Base-by-base conservation (phyloP, 2,329 filamentous ascomycete genomes). In the Plenodomus biglobosus region DNA sequence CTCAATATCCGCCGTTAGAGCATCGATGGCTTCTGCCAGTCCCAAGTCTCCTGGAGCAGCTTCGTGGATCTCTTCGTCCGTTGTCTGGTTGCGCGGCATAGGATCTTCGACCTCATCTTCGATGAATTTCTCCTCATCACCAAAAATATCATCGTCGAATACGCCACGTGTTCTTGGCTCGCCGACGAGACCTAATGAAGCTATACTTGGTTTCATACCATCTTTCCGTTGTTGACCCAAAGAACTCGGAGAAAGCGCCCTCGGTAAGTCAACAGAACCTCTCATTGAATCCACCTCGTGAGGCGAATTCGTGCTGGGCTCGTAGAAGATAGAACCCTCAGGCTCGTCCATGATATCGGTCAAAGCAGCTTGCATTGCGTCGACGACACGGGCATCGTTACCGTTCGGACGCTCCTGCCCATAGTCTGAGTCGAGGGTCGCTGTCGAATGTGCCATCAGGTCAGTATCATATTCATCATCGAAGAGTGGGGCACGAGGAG, bases 31-130 rank as follows among this genome's bases (percentile, higher is more conserved):
- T 74, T 99, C 95, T 0, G 91, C 90, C 27, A 99, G 75, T 0
- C 94, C 94, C 2, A 99, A 80, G 68, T 99, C 94, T 32, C 94
- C 94, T 1, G 95, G 94, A 0, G 91, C 92, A 37, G 94, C 95
- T 76, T 96, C 88, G 59, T 95, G 90, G 8, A 99, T 90, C 58
- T 91, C 87, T 55, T 96, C 91, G 17, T 85, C 83, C 11, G 87
- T 83, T 3, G 85, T 80, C 39, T 85, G 83, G 3, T 78, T 77
- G 11, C 79, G 77, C 2, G 77, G 76, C 17, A 85, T 82, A 1
- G 80, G 80, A 49, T 92, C 90, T 42, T 91, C 89, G 43, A 87
- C 85, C 62, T 96, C 91, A 59, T 96, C 92, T 43, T 92, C 87
- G 5, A 92, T 78, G 58, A 90, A 90, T 61, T 86, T 91, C 64